Base-by-base conservation (phyloP, 2,329 filamentous ascomycete genomes). In the Fusarium camptoceras region DNA sequence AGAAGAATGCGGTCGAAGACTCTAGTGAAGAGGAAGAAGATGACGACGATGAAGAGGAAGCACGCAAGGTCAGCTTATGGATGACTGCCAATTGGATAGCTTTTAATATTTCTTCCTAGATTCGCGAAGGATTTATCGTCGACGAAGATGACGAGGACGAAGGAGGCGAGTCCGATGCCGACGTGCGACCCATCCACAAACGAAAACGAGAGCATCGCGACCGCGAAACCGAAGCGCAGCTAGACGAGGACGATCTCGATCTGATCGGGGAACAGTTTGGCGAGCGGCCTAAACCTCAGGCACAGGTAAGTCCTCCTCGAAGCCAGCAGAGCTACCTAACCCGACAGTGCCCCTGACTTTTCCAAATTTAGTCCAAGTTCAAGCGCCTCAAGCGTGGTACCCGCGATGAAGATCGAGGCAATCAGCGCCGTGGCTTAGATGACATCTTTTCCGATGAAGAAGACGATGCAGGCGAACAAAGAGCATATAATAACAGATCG, bases 371-470 rank as follows among this genome's bases (percentile, higher is more conserved):
- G 91, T 91, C 91, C 73, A 97, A 97, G 78, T 97, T 97, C 85
- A 99, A 99, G 82, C 92, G 96, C 42, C 88, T 99, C 58, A 99
- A 98, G 85, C 93, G 94, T 71, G 95, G 96, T 57, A 93, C 95
- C 71, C 88, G 92, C 65, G 91, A 91, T 69, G 89, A 88, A 59
- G 87, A 94, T 51, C 87, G 89, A 24, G 84, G 84, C 27, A 84
- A 83, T 72, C 86, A 90, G 70, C 86, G 89, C 42, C 91, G 91
- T 66, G 94, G 92, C 25, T 88, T 98, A 18, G 91, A 94, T 72
- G 91, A 98, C 73, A 98, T 99, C 72, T 99, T 99, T 80, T 94
- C 93, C 37, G 95, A 97, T 72, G 95, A 98, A 55, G 95, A 98
- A 67, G 94, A 97, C 57, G 89, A 92, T 20, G 89, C 87, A 60